phyloP scores from a whole-genome alignment of 2,329 filamentous ascomycete species.

The Laburnicola sp. region DNA sequence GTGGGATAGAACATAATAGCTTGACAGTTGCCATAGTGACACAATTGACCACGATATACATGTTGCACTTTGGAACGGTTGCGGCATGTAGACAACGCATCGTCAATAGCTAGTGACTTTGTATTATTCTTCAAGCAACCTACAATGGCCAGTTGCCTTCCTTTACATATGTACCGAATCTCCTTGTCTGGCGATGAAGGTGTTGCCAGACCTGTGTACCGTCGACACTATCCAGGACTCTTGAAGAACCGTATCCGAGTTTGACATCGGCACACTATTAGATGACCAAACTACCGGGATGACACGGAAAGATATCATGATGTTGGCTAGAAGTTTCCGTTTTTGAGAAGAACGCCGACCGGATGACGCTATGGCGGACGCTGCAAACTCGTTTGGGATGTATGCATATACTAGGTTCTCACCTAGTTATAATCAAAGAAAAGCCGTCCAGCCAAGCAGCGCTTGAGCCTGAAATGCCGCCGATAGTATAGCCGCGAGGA shows the following conservation, averaged over 20 bases:
- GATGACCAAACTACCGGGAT: neutral
- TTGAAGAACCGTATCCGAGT: neutral
- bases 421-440: constrained; percentile 75
- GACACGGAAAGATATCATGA: neutral
- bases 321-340: neutral
- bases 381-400: neutral
- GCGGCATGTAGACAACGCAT: too few species aligned
- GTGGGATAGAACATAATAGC: too few species aligned
- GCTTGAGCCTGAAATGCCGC: constrained; percentile 81
- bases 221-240: constrained; percentile 1
- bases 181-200: neutral
- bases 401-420: constrained; percentile 28
- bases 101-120: too few species aligned
- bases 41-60: too few species aligned
- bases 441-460: constrained; percentile 84
- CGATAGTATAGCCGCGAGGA: constrained; percentile 84
- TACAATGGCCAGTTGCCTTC: neutral
- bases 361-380: neutral
- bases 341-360: neutral
- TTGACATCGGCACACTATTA: neutral
- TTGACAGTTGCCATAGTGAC: too few species aligned
- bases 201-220: neutral
- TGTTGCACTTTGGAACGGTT: too few species aligned
- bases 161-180: neutral
- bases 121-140: too few species aligned